Evolutionary conservation across 2,329 filamentous ascomycete species (phyloP).

Genomic region (Elsinoe necatrix): DNA sequence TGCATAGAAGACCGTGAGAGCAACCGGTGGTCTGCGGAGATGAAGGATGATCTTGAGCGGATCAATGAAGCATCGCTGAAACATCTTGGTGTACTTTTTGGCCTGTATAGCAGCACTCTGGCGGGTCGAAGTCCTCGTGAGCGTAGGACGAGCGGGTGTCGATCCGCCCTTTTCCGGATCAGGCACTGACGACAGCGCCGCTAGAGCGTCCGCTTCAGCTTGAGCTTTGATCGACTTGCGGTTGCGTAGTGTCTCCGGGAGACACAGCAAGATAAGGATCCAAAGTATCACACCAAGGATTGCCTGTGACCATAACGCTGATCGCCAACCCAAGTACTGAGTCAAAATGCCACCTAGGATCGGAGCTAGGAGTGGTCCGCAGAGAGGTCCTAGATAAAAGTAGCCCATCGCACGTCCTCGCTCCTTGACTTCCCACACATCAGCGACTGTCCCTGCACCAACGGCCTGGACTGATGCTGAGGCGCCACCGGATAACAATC

Average conservation of each 20-base stretch:
- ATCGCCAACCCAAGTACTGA: slow-evolving; percentile 62
- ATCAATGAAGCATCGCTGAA: slow-evolving; percentile 59
- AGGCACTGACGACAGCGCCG: slow-evolving; percentile 21
- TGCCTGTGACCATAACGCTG: slow-evolving; percentile 68
- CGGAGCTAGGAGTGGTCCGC: slow-evolving; percentile 65
- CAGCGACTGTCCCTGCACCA: slow-evolving; percentile 73
- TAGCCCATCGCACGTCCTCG: slow-evolving; percentile 72
- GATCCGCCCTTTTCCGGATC: slow-evolving; percentile 22
- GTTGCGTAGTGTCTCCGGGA: slow-evolving; percentile 54
- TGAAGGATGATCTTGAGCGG: slow-evolving; percentile 63
- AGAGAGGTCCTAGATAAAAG: slow-evolving; percentile 71
- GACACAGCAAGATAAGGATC: slow-evolving; percentile 49
- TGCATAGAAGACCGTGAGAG: slow-evolving; percentile 65
- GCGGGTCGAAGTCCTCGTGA: slow-evolving; percentile 49
- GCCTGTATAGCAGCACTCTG: slow-evolving; percentile 53
- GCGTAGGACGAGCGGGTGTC: slow-evolving; percentile 18
- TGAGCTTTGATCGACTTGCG: slow-evolving; percentile 26
- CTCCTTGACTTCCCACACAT: slow-evolving; percentile 67
- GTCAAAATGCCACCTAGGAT: slow-evolving; percentile 69
- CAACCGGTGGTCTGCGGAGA: slow-evolving; percentile 64
- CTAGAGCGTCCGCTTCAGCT: slow-evolving; percentile 26
- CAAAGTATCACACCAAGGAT: slow-evolving; percentile 57
- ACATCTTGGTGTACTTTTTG: slow-evolving; percentile 43
- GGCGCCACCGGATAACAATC: slow-evolving; percentile 64
- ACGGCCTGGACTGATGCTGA: slow-evolving; percentile 75